phyloP scores from a whole-genome alignment of 805 yeast species.

The Metschnikowia arizonensis region DNA sequence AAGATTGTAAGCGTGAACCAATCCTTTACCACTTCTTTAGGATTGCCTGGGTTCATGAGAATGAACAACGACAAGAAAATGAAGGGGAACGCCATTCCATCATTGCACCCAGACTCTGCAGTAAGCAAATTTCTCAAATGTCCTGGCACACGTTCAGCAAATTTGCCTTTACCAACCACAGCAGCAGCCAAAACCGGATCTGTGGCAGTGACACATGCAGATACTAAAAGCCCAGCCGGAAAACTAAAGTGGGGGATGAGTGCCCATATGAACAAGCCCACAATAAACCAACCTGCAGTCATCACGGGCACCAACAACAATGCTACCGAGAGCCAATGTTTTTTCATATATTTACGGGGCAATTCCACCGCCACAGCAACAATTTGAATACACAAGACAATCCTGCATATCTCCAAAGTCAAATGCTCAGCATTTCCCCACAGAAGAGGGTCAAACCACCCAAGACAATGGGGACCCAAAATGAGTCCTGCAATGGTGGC shows the following conservation, averaged over 20 bases:
- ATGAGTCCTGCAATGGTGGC: constrained; percentile 83
- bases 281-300: constrained; percentile 85
- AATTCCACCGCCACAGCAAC: constrained; percentile 93
- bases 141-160: constrained; percentile 89
- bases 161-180: constrained; percentile 90
- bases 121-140: constrained; percentile 78
- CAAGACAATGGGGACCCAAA: constrained; percentile 80
- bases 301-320: constrained; percentile 78
- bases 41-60: constrained; percentile 60
- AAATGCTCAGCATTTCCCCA: constrained; percentile 87
- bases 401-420: constrained; percentile 78
- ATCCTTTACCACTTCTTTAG: constrained; percentile 66
- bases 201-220: constrained; percentile 91
- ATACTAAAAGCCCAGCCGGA: constrained; percentile 64
- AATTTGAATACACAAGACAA: constrained; percentile 81
- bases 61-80: constrained; percentile 66
- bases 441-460: constrained; percentile 75
- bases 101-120: constrained; percentile 89
- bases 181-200: constrained; percentile 96
- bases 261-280: constrained; percentile 75
- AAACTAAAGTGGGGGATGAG: constrained; percentile 71
- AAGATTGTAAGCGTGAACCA: constrained; percentile 75
- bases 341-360: constrained; percentile 83
- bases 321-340: constrained; percentile 75
- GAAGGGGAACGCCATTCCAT: constrained; percentile 95